Base-by-base conservation (phyloP, 176 grass and related monocot genomes). In the Triticum turgidum region DNA sequence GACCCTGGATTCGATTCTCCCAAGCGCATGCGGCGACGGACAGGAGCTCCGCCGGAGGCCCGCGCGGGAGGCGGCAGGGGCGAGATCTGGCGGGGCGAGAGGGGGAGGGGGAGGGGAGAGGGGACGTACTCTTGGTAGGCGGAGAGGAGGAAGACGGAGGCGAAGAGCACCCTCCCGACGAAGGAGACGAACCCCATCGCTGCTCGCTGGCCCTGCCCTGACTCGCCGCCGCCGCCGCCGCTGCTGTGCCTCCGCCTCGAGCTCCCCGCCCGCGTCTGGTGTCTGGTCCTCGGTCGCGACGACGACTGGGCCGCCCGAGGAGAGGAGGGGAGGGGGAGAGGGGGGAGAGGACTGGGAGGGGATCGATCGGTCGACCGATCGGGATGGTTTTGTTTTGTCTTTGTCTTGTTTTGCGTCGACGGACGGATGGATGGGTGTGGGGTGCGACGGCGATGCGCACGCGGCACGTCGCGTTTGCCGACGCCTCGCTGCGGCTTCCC, bases 61-160 rank as follows among this genome's bases (percentile, higher is more conserved):
- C 39, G 6, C 39, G 7, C 42, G 41, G 9, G 9, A 47, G 49
- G 49, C 49, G 5, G 49, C 14, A 1, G 14, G 49, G 5, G 0
- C 1, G 47, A 76, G 58, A 80, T 49, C 87, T 68, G 81, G 78
- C 5, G 34, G 14, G 5, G 10, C 8, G 14, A 38, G 9, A 20
- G 15, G 18, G 37, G 49, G 47, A 25, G 2, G 56, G 20, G 9
- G 47, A 25, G 4, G 15, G 18, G 37, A 38, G 47, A 21, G 4
- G 17, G 6, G 0, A 38, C 88, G 81, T 94, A 92, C 92, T 94
- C 92, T 56, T 94, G 93, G 85, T 94, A 94, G 25, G 93, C 93
- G 30, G 93, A 89, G 63, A 94, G 93, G 52, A 94, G 90, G 88
- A 94, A 94, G 88, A 92, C 70, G 85, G 93, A 94, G 85, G 90